Evolutionary conservation across 1,284 basidiomycete species (phyloP).

Genomic region (Leccinum pachyderme): DNA sequence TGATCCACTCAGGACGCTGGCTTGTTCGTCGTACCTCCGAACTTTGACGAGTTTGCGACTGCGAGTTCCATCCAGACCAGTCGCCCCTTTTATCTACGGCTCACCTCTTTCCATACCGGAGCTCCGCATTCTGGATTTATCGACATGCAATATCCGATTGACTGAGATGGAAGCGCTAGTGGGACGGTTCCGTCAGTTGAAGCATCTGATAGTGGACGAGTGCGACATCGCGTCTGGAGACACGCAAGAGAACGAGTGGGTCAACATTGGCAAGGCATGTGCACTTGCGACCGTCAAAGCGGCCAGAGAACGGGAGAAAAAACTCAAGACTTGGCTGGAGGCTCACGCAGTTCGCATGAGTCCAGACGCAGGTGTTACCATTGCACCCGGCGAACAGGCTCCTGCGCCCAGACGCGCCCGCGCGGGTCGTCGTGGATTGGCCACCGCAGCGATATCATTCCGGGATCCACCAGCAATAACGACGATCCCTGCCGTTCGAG

Average conservation of each 20-base stretch:
- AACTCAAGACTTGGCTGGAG: constrained; percentile 52
- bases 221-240: constrained; percentile 46
- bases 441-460: constrained; percentile 55
- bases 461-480: constrained; percentile 33
- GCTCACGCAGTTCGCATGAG: constrained; percentile 13
- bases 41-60: constrained; percentile 50
- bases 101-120: constrained; percentile 37
- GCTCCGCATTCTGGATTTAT: constrained; percentile 57
- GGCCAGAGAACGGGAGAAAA: constrained; percentile 57
- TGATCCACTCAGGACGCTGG: constrained; percentile 45
- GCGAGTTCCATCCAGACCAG: constrained; percentile 56
- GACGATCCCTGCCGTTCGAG: constrained; percentile 4
- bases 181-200: constrained; percentile 42
- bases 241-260: constrained; percentile 49
- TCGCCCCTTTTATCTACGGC: constrained; percentile 44
- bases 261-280: constrained; percentile 51
- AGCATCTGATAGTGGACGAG: constrained; percentile 54
- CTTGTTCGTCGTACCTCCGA: constrained; percentile 43
- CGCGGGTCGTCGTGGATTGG: constrained; percentile 50
- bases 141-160: constrained; percentile 51
- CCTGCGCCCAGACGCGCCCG: constrained; percentile 22
- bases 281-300: constrained; percentile 52
- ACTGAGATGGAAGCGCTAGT: constrained; percentile 51
- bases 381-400: not conserved
- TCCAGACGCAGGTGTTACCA: not conserved